Evolutionary conservation across 2,329 filamentous ascomycete species (phyloP), one percentile per base, ranked within the genome.

Genomic region (Penicillium sp.): DNA sequence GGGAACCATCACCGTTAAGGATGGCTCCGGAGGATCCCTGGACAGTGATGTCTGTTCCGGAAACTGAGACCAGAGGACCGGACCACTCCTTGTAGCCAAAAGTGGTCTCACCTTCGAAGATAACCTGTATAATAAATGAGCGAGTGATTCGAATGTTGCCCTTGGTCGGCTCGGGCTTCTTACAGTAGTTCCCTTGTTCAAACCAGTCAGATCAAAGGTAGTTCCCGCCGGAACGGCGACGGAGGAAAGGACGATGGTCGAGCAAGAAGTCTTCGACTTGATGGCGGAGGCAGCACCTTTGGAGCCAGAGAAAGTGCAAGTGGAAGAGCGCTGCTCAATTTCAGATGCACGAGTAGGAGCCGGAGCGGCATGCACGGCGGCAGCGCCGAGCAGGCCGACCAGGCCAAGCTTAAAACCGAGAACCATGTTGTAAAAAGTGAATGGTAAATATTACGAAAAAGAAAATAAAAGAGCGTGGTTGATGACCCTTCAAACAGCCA

Each of bases 1-100:
- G 69, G 8, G 77, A 65, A 31, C 58, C 58, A n/a, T 59, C 46
- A 7, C 52, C 52, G 40, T 61, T 53, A 1, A 61, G 54, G 15
- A 50, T 42, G 4, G 58, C 58, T 9, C 58, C 58, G 18, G 44
- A 55, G 14, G 54, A 51, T 20, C 58, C 58, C 40, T 59, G 52
- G 49, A 61, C 22, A 7, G 54, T 61, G n/a, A 61, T 61, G 7
- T 52, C 54, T 8, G 41, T 59, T n/a, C 58, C 58, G 7, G 51
- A 51, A 37, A 61, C 56, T n/a, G 54, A 33, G 22, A 61, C 49
- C 14, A 61, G 46, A n/a, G 58, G 58, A 8, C 58, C 58, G 23
- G 18, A 15, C 58, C 58, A 61, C 37, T 61, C 58, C 49, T 61
- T 42, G 47, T 61, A 61, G 5, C 58, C 58, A 49, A 54, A 61